These are phyloP conservation scores for Candida insectorum DNA, from an alignment of 805 yeast genomes.

Conservation along the genomic window DNA sequence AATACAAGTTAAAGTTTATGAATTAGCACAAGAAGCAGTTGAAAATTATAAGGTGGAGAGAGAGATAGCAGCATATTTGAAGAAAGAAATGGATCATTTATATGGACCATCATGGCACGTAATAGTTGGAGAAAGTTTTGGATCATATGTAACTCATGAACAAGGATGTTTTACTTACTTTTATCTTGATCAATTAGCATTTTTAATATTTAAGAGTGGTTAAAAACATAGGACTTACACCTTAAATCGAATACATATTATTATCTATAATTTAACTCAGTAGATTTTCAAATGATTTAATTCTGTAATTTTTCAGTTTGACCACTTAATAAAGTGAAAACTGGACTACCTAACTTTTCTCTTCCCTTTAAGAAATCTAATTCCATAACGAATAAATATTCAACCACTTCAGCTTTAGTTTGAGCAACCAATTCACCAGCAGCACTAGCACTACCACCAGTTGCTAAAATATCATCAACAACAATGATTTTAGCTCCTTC, in stretches of 20 bases:
- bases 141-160: constrained; percentile 77
- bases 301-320: constrained; percentile 52
- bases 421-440: constrained; percentile 79
- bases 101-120: constrained; percentile 80
- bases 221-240: constrained; percentile 15
- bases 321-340: constrained; percentile 84
- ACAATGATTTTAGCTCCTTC: constrained; percentile 77
- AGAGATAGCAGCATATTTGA: constrained; percentile 64
- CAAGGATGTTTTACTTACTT: constrained; percentile 69
- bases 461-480: constrained; percentile 96
- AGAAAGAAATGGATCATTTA: constrained; percentile 61
- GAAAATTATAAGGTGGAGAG: constrained; percentile 44
- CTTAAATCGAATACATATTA: too few relatives aligned
- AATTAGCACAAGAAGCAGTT: constrained; percentile 44
- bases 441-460: constrained; percentile 95
- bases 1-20: constrained; percentile 47
- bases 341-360: constrained; percentile 78
- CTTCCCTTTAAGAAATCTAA: constrained; percentile 93
- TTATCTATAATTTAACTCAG: too few relatives aligned
- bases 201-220: constrained; percentile 67
- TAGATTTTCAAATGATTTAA: not conserved
- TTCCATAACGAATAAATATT: constrained; percentile 89
- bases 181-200: constrained; percentile 66
- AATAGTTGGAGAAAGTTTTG: constrained; percentile 75
- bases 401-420: constrained; percentile 69